phyloP scores from a whole-genome alignment of 768 basidiomycete species.

The Asterophora lycoperdoides region DNA sequence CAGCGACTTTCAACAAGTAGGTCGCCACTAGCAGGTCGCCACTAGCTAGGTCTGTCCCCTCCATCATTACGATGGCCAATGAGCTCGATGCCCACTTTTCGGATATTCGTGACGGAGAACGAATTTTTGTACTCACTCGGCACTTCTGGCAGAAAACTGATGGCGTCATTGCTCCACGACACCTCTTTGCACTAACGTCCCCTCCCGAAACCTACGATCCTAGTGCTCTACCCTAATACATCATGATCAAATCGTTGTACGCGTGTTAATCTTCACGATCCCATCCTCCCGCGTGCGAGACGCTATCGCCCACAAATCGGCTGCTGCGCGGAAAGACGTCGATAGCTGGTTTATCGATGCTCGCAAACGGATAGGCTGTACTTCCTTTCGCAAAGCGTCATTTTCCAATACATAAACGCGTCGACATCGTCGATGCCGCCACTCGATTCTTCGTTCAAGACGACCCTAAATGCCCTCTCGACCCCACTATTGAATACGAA shows the following conservation, averaged over 20 bases:
- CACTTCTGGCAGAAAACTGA: slow-evolving; percentile 10
- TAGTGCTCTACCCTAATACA: slow-evolving; percentile 17
- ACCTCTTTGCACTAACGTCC: neutral
- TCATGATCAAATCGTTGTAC: slow-evolving; percentile 28
- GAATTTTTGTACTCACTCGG: slow-evolving; percentile 12
- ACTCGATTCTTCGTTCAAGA: slow-evolving; percentile 4
- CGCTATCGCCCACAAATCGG: slow-evolving; percentile 22
- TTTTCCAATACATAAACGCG: slow-evolving; percentile 34
- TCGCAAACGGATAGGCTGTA: slow-evolving; percentile 57
- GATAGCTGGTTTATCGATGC: slow-evolving; percentile 47
- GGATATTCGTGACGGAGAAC: slow-evolving; percentile 8
- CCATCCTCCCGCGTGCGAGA: slow-evolving; percentile 32
- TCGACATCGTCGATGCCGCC: slow-evolving; percentile 31
- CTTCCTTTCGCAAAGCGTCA: slow-evolving; percentile 27
- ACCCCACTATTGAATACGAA: slow-evolving; percentile 17
- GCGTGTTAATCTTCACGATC: slow-evolving; percentile 46
- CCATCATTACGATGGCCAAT: neutral
- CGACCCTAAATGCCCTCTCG: slow-evolving; percentile 18
- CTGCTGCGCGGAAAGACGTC: slow-evolving; percentile 28
- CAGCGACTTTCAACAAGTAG: no score
- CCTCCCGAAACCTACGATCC: neutral
- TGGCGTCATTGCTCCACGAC: slow-evolving; percentile 5
- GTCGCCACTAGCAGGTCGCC: no score
- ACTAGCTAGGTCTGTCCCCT: neutral
- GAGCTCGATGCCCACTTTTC: slow-evolving; percentile 7